Percentiles rank a stretch among this genome's conserved stretches.
phyloP scores from a whole-genome alignment of 306 rosid species.

The Cucurbita argyrosperma region DNA sequence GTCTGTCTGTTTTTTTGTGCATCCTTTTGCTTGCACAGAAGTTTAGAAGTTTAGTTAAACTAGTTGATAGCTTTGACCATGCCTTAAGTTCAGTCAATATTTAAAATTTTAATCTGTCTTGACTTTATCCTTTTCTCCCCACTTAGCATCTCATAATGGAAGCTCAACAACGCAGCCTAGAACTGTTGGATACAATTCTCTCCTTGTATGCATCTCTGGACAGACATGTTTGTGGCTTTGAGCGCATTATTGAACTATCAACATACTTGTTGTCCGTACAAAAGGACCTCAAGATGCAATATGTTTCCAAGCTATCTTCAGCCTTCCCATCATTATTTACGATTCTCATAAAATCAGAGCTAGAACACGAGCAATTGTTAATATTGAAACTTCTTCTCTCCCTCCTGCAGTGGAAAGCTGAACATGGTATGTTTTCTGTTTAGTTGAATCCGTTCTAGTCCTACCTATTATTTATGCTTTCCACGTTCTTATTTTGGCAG shows the following conservation, averaged over 20 bases:
- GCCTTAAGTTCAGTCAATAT: background rate
- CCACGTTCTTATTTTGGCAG: background rate
- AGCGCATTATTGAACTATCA: conserved; percentile 49
- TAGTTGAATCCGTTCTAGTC: background rate
- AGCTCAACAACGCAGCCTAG: conserved; percentile 54
- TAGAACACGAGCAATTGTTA: conserved; percentile 76
- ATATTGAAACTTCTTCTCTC: conserved; percentile 43
- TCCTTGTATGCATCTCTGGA: conserved; percentile 38
- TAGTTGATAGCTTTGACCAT: background rate
- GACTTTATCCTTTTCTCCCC: background rate
- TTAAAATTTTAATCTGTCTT: background rate
- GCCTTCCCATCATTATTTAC: conserved; percentile 37
- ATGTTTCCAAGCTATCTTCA: conserved; percentile 42
- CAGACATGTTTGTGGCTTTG: conserved; percentile 34
- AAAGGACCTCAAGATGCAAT: conserved; percentile 58
- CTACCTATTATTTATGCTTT: background rate
- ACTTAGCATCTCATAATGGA: conserved; percentile 39
- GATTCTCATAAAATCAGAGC: conserved; percentile 56
- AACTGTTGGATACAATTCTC: conserved; percentile 50
- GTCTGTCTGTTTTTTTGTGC: background rate
- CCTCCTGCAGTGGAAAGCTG: conserved; percentile 64
- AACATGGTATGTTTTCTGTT: conserved; percentile 31
- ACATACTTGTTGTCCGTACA: conserved; percentile 52
- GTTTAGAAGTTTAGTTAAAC: background rate
- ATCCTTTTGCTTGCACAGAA: background rate